Base-by-base conservation (phyloP, 2,329 filamentous ascomycete genomes). In the Beauveria sp. region DNA sequence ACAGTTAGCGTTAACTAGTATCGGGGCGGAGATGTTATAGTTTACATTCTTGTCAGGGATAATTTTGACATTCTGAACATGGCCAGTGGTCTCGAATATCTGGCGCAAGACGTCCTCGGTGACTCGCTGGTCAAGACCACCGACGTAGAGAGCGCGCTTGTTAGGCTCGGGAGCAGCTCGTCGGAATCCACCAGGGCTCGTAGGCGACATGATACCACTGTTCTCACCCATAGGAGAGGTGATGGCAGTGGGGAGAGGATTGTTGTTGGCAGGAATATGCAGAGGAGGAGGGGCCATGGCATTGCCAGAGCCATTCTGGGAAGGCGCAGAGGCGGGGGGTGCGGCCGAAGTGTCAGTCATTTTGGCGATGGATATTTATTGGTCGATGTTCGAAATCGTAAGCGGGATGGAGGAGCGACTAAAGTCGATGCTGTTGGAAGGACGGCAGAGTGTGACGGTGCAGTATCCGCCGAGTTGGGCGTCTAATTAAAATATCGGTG, bases 1-100 rank as follows among this genome's bases (percentile, higher is more conserved):
- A 77, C 69, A 60, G 42, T 62, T 42, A 26, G 46, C 22, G n/a
- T 38, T 14, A n/a, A 40, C 22, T 40, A 56, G 28, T 38, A 38
- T 18, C 26, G 60, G 52, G 4, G 12, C 18, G 48, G 16, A 16
- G 49, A 51, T 4, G 18, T 28, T 7, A 22, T 24, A 14, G 24
- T 42, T 84, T 80, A 96, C 93, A 78, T 97, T 99, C 84, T 99
- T 99, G 82, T 99, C 95, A 58, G 95, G 95, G 74, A 99, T 99
- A 73, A 99, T 97, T 83, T 99, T 99, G 74, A 99, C 95, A 72
- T 91, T 97, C 78, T 96, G 89, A 66, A 99, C 95, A 77, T 99
- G 95, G 62, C 95, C 95, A 63, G 93, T 97, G 7, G 95, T 99
- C 81, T 99, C 95, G 72, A 99, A 99, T 70, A 98, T 98, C 76